A percentile compares a stretch with the other conserved stretches of the same genome.
phyloP scores from a whole-genome alignment of 352 stramenopile genomes.

The Achlya hypogyna region DNA sequence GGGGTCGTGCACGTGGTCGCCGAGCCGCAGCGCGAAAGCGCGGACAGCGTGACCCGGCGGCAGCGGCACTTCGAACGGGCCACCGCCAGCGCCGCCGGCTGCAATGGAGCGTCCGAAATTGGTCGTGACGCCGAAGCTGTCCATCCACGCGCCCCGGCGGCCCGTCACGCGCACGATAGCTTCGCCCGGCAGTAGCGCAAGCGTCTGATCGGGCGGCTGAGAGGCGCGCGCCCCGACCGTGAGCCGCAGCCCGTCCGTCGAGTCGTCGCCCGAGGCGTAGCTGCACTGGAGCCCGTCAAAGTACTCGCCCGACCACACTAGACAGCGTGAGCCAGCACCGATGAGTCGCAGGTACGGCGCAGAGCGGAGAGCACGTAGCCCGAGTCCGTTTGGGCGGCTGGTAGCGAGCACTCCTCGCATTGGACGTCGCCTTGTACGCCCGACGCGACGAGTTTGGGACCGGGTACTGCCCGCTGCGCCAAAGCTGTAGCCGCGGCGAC shows the following conservation, averaged over 20 bases:
- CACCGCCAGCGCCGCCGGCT: constrained; percentile 52
- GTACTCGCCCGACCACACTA: constrained; percentile 67
- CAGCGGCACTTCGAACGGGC: constrained; percentile 35
- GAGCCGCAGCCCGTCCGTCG: neutral
- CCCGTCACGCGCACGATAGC: constrained; percentile 39
- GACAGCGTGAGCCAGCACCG: constrained; percentile 14
- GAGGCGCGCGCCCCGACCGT: constrained; percentile 4
- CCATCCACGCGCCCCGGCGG: constrained; percentile 67
- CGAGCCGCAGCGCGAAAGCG: constrained; percentile 42
- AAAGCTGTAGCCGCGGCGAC: neutral
- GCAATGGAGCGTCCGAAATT: constrained; percentile 49
- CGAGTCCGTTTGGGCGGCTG: constrained; percentile 30
- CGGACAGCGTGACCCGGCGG: constrained; percentile 40
- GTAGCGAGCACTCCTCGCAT: neutral
- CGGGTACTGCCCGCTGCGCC: constrained; percentile 31
- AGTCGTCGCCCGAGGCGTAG: neutral
- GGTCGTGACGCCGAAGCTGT: constrained; percentile 48
- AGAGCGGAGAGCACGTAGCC: constrained; percentile 43
- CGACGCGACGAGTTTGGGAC: constrained; percentile 33
- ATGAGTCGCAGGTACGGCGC: constrained; percentile 29
- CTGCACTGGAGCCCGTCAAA: constrained; percentile 42
- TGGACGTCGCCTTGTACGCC: constrained; percentile 18
- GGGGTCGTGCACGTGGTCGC: constrained; percentile 56
- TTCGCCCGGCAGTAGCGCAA: constrained; percentile 37
- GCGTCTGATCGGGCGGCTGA: constrained; percentile 9